Percentiles rank a stretch among this genome's conserved stretches.
phyloP scores from a whole-genome alignment of 208 protist species.

The Leishmania braziliensis region DNA sequence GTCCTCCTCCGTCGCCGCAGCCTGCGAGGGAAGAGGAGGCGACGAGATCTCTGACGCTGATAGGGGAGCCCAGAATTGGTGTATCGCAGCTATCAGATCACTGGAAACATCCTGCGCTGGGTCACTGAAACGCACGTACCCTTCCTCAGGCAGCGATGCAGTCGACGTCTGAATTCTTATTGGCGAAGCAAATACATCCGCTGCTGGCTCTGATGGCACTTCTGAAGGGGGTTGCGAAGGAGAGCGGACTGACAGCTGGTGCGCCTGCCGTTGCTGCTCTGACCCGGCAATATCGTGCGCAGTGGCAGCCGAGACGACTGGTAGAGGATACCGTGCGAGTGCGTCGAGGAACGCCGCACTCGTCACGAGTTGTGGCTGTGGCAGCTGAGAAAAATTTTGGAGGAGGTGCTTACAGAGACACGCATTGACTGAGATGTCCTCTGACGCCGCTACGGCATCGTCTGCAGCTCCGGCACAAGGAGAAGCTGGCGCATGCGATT shows the following conservation, averaged over 20 bases:
- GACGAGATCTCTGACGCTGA: background rate
- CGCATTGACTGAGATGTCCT: background rate
- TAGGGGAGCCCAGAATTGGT: background rate
- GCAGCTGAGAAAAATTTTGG: background rate
- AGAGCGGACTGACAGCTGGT: background rate
- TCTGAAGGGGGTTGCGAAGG: background rate
- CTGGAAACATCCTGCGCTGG: background rate
- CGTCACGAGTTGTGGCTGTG: background rate
- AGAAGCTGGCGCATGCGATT: background rate
- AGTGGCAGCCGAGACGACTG: slow-evolving; percentile 17
- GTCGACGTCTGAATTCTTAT: background rate
- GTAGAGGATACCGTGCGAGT: slow-evolving; percentile 21
- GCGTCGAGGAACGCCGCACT: slow-evolving; percentile 1
- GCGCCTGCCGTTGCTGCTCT: background rate
- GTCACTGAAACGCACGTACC: background rate
- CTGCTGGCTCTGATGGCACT: background rate
- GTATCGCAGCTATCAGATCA: background rate
- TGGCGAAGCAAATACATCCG: background rate
- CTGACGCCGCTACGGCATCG: background rate
- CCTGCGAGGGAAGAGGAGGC: background rate
- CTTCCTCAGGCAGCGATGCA: background rate
- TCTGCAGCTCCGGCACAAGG: background rate
- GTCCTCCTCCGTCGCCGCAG: background rate
- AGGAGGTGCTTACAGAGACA: slow-evolving; percentile 7
- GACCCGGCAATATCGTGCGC: slow-evolving; percentile 17